Evolutionary conservation across 106 monocot species (phyloP).

Genomic region (Allium cepa): DNA sequence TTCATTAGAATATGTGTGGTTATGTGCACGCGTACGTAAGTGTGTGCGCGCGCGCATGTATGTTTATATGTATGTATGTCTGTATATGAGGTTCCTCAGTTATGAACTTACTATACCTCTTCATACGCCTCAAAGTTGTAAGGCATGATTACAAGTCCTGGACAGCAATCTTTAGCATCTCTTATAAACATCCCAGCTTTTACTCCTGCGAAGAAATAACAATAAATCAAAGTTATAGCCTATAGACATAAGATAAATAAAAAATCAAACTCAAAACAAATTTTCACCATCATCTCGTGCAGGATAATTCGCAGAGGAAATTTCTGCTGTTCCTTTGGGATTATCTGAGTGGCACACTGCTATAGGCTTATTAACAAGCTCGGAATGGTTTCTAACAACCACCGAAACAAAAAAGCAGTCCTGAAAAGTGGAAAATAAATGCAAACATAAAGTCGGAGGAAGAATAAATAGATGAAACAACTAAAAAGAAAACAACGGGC

Average conservation of each 20-base stretch:
- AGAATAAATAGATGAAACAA: background rate
- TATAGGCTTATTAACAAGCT: slow-evolving; percentile 75
- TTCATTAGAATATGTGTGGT: too few relatives aligned
- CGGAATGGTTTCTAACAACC: slow-evolving; percentile 59
- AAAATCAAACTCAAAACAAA: background rate
- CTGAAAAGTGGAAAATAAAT: slow-evolving; percentile 30
- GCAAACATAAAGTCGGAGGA: background rate
- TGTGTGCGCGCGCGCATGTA: too few relatives aligned
- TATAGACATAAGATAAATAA: slow-evolving; percentile 1
- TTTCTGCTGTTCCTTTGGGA: slow-evolving; percentile 95
- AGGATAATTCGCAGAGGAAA: slow-evolving; percentile 96
- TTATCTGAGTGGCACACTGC: slow-evolving; percentile 93
- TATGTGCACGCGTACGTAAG: too few relatives aligned
- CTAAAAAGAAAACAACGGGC: too few relatives aligned
- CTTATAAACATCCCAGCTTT: slow-evolving; percentile 98
- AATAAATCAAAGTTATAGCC: background rate
- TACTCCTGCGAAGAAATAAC: slow-evolving; percentile 43
- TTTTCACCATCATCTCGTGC: slow-evolving; percentile 64
- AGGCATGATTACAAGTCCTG: slow-evolving; percentile 76
- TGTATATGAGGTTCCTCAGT: too few relatives aligned
- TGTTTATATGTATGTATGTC: background rate
- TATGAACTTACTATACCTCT: slow-evolving; percentile 31
- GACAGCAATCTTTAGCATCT: slow-evolving; percentile 79
- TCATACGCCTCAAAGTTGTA: slow-evolving; percentile 89
- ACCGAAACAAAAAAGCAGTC: slow-evolving; percentile 99